Evolutionary conservation across 2,329 filamentous ascomycete genomes (phyloP).

Genomic region (Westerdykella ornata): DNA sequence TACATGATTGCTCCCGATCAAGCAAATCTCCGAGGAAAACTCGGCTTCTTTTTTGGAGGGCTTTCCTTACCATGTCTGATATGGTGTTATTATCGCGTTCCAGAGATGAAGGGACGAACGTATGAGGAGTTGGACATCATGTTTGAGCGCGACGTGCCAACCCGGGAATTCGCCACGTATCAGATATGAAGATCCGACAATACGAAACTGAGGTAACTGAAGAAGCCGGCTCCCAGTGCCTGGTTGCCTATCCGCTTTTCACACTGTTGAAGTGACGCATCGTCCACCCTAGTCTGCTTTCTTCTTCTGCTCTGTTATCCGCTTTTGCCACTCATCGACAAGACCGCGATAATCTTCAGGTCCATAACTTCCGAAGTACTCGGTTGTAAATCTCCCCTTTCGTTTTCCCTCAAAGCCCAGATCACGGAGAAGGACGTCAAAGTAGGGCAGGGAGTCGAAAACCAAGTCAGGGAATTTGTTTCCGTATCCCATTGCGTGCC

Average conservation of each 20-base stretch:
- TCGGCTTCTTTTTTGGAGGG: constrained; percentile 40
- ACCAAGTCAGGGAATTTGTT: constrained; percentile 60
- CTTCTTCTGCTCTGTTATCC: not conserved
- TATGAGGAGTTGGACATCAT: constrained; percentile 41
- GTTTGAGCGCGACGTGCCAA: constrained; percentile 35
- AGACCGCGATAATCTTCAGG: constrained; percentile 53
- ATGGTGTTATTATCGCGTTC: constrained; percentile 36
- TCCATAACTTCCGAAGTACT: constrained; percentile 48
- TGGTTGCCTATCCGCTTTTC: too few species aligned
- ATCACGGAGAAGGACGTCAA: constrained; percentile 62
- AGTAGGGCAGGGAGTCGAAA: constrained; percentile 68
- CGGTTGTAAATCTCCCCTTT: constrained; percentile 7
- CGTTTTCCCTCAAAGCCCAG: constrained; percentile 49
- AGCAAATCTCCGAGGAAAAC: constrained; percentile 36
- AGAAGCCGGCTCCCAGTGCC: too few species aligned
- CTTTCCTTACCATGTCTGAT: constrained; percentile 28
- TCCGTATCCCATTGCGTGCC: constrained; percentile 62
- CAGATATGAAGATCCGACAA: constrained; percentile 3
- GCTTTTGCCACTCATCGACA: constrained; percentile 46
- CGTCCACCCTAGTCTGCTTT: not conserved
- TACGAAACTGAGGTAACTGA: too few species aligned
- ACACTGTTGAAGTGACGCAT: not conserved
- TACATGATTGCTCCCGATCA: constrained; percentile 41
- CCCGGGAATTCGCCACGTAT: constrained; percentile 28
- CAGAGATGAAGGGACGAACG: constrained; percentile 39